Base-by-base conservation (phyloP, 305 asterid species). In the Rubia tinctorum region DNA sequence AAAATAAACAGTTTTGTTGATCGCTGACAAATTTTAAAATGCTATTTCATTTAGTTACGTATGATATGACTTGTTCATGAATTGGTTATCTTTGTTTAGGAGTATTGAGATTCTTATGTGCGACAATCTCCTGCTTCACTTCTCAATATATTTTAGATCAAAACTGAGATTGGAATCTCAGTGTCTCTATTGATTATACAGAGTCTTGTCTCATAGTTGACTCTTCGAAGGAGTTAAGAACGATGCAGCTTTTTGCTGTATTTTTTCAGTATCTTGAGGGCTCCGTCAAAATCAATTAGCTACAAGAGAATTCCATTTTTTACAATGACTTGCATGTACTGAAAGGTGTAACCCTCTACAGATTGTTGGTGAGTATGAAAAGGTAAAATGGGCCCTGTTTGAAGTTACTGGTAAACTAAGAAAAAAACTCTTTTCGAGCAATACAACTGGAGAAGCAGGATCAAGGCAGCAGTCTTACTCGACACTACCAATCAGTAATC, bases 371-470 rank as follows among this genome's bases (percentile, higher is more conserved):
- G 80, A 83, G 66, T 86, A 77, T 75, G 88, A 83, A 42, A 84
- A 74, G 66, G 93, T 88, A 61, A 86, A 82, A 84, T 77, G 68
- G 10, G 86, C 90, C 68, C 80, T 88, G n/a, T 76, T 84, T 80
- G 88, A 81, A 83, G 71, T 88, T 81, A 82, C 89, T 76, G 88
- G 89, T 71, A 86, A 80, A 76, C 82, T 88, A 69, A 79, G 86
- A 80, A 81, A 81, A 49, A 72, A 62, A 42, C 73, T 80, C 75
- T 88, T 88, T 75, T 78, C 80, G 23, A 70, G 76, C 55, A 62
- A 43, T 66, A 73, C 71, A 53, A 66, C 78, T 71, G 79, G 71
- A 73, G 85, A 77, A 83, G 75, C 79, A 68, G 84, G 65, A 23
- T 62, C 42, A 40, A 51, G 43, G 20, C 69, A 66, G 23, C 53